These are phyloP conservation scores for Populus simonii DNA, from an alignment of 345 rosid species.

Conservation along the genomic window DNA sequence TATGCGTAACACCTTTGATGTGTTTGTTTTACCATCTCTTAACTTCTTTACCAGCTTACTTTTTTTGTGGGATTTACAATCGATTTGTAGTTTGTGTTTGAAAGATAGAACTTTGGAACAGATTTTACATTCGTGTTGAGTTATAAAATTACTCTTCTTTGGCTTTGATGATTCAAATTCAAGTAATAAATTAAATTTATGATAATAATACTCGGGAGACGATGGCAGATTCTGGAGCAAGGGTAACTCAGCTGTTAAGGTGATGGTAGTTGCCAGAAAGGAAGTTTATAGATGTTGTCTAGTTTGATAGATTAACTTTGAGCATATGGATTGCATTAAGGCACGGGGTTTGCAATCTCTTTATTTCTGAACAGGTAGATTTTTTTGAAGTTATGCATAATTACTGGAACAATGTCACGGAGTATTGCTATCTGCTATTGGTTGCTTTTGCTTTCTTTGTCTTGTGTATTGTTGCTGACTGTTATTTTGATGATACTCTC, in stretches of 20 bases:
- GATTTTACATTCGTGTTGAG: background rate
- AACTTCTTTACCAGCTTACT: background rate
- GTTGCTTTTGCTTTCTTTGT: background rate
- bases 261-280: background rate
- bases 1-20: conserved; percentile 29
- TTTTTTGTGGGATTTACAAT: background rate
- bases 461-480: background rate
- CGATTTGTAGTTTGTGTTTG: conserved; percentile 1
- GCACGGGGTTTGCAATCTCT: background rate
- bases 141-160: background rate
- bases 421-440: background rate
- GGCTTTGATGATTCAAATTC: background rate
- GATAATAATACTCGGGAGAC: background rate
- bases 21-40: background rate
- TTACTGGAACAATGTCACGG: background rate
- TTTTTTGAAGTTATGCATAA: background rate
- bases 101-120: background rate
- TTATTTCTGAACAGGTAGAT: background rate
- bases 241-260: background rate
- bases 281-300: background rate
- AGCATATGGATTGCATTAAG: background rate
- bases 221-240: background rate
- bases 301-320: background rate
- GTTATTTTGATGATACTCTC: background rate
- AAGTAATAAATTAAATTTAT: background rate